phyloP scores from a whole-genome alignment of 768 basidiomycete genomes.

The Mycena leptocephala region DNA sequence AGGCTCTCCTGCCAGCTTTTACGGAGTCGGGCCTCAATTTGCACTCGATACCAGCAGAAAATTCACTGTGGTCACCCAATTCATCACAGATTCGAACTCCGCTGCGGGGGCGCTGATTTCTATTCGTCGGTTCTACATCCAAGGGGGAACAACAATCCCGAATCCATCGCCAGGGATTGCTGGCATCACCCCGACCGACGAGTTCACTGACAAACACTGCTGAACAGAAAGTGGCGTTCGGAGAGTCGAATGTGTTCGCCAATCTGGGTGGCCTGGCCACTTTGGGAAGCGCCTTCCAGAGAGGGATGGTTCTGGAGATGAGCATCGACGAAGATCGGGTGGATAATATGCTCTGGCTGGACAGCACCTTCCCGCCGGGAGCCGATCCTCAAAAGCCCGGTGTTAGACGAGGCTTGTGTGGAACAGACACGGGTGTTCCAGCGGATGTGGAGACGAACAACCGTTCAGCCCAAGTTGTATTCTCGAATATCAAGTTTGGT shows the following conservation, averaged over 20 bases:
- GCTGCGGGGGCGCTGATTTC: constrained; percentile 54
- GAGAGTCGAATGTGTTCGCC: constrained; percentile 55
- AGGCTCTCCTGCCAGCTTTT: constrained; percentile 53
- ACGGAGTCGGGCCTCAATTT: constrained; percentile 49
- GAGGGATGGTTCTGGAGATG: constrained; percentile 56
- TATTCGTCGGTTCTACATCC: constrained; percentile 61
- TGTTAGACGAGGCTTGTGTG: constrained; percentile 55
- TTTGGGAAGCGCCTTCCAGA: constrained; percentile 47
- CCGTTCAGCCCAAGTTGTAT: constrained; percentile 50
- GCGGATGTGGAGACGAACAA: constrained; percentile 51
- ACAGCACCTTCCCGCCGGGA: constrained; percentile 49
- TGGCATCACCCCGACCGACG: constrained; percentile 51
- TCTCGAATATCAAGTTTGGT: constrained; percentile 60
- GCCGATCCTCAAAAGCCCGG: constrained; percentile 45
- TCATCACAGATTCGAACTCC: constrained; percentile 57
- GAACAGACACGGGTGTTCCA: constrained; percentile 54
- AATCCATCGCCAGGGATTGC: constrained; percentile 53
- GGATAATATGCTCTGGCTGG: constrained; percentile 58
- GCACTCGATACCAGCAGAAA: constrained; percentile 54
- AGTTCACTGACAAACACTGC: constrained; percentile 58
- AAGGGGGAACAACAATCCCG: constrained; percentile 56
- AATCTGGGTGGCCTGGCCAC: constrained; percentile 50
- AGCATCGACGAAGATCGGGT: constrained; percentile 58
- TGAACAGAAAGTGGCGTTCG: constrained; percentile 53
- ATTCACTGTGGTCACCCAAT: constrained; percentile 64